Base-by-base conservation (phyloP, 192 early-diverging fungal species). In the Dissophora globulifera region DNA sequence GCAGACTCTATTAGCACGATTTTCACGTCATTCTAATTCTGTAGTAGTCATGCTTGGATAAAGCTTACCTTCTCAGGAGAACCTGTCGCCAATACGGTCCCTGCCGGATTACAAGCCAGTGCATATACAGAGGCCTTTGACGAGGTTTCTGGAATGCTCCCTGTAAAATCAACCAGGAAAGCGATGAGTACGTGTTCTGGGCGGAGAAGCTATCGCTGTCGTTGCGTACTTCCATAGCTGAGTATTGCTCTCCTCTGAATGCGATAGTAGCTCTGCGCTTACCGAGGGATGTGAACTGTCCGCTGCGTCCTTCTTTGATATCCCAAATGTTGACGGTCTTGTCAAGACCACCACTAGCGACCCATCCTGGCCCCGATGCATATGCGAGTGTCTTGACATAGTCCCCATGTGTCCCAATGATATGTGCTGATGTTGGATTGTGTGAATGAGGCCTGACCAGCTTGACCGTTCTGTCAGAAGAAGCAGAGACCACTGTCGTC, bases 321-420 rank as follows among this genome's bases (percentile, higher is more conserved):
- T 98, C 95, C 97, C 97, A 99, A 26, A 98, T 81, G 55, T 86
- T 83, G 45, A 99, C 91, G 50, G 86, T 88, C 42, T 89, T 87
- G 78, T 99, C 97, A 11, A 97, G 84, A 9, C 97, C 96, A 33
- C 92, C 97, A 50, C 92, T 94, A 5, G 93, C 93, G 7, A 96
- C 88, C 92, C 91, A 94, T 23, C 84, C 82, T 13, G 83, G 83
- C 23, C 87, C 80, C 25, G 79, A 71, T 15, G 93, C 87, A 82
- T 94, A 90, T 1, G 94, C 93, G 13, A 99, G 72, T 29, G 91
- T 88, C 69, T 96, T 96, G 46, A 98, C 95, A 69, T 95, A 95
- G 79, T 99, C 97, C 31, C 84, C 74, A 58, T 99, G 97, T 62
- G 87, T 88, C 25, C 97, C 97, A 27, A 96, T 71, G 27, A 82